Conservation (phyloP, 345 rosid genomes). For the Brassica carinata region DNA sequence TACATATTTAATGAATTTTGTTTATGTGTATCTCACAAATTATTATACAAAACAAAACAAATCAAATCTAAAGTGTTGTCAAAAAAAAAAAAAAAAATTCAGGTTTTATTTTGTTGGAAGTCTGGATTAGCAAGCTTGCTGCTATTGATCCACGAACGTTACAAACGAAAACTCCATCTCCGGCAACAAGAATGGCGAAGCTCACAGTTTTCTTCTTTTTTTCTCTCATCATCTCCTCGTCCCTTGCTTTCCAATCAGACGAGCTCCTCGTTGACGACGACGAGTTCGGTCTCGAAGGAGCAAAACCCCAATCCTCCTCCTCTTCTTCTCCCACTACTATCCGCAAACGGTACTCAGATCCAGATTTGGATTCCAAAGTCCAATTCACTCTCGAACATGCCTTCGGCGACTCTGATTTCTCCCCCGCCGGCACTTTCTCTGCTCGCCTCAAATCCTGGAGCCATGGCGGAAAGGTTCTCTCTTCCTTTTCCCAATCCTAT, state of each 20-base stretch:
- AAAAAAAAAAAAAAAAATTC: too few species aligned
- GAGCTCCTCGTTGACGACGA: constrained; percentile 83
- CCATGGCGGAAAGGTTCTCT: constrained; percentile 70
- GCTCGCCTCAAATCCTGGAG: constrained; percentile 87
- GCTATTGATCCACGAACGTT: background rate
- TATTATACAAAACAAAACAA: too few species aligned
- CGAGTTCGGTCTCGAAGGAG: constrained; percentile 77
- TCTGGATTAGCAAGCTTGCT: background rate
- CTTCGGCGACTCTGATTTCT: constrained; percentile 83
- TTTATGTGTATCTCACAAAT: too few species aligned
- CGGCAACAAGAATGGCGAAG: constrained; percentile 24
- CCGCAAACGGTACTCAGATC: constrained; percentile 62
- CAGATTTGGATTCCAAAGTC: constrained; percentile 88
- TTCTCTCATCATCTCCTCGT: constrained; percentile 24
- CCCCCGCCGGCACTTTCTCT: constrained; percentile 81
- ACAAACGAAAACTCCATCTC: background rate
- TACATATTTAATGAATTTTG: too few species aligned
- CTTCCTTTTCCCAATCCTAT: background rate
- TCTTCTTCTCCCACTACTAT: background rate
- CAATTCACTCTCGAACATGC: constrained; percentile 90
- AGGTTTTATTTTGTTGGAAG: too few species aligned
- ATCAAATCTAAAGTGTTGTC: too few species aligned
- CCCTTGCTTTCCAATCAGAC: constrained; percentile 71
- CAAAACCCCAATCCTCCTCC: constrained; percentile 37
- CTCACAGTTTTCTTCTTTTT: constrained; percentile 23